phyloP scores from a whole-genome alignment of 768 basidiomycete species.

The Suillus variegatus region DNA sequence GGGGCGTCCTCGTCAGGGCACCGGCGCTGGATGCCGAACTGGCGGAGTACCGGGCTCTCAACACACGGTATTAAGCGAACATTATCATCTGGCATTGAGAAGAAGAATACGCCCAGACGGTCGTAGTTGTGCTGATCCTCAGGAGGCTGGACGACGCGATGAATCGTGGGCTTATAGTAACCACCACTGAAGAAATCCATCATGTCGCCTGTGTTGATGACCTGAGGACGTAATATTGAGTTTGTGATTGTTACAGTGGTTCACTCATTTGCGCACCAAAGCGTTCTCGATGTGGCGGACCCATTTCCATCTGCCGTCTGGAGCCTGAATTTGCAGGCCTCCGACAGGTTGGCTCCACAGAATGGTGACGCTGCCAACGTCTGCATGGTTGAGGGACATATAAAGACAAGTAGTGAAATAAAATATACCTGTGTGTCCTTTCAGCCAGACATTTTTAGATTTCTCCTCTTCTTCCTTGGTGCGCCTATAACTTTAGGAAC shows the following conservation, averaged over 20 bases:
- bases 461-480: slow-evolving; percentile 42
- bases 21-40: slow-evolving; percentile 34
- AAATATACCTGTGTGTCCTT: slow-evolving; percentile 46
- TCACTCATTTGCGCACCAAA: slow-evolving; percentile 31
- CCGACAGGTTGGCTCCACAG: slow-evolving; percentile 52
- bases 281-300: slow-evolving; percentile 48
- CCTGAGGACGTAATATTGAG: slow-evolving; percentile 19
- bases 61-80: slow-evolving; percentile 40
- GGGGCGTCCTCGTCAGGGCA: slow-evolving; percentile 40
- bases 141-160: slow-evolving; percentile 53
- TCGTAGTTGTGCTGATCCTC: slow-evolving; percentile 41
- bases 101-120: slow-evolving; percentile 52
- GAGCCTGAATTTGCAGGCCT: slow-evolving; percentile 45
- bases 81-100: slow-evolving; percentile 45
- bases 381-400: slow-evolving; percentile 22
- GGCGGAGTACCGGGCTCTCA: slow-evolving; percentile 45
- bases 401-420: background rate
- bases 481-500: slow-evolving; percentile 38
- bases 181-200: slow-evolving; percentile 51
- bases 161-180: slow-evolving; percentile 50
- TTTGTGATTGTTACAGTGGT: background rate
- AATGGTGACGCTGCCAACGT: slow-evolving; percentile 46
- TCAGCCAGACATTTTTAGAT: slow-evolving; percentile 49
- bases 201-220: slow-evolving; percentile 49
- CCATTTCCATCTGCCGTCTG: slow-evolving; percentile 46